A percentile compares a stretch with the other conserved stretches of the same genome.
Evolutionary conservation across 495 filamentous ascomycete genomes (phyloP).

Genomic region (Aspergillus avenaceus): DNA sequence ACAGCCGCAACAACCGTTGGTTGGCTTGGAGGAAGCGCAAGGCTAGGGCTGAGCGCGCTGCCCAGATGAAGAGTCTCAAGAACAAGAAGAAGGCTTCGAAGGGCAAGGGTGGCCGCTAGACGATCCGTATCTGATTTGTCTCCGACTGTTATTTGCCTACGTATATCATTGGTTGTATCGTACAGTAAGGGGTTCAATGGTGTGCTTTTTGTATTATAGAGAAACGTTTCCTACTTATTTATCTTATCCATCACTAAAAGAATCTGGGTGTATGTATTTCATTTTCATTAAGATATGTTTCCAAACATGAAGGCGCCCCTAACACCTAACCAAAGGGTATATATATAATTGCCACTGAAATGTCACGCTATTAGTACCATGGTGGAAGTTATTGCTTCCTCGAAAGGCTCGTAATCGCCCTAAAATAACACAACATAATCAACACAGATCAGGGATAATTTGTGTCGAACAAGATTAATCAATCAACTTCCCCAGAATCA

Average conservation of each 20-base stretch:
- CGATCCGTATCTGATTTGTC: conserved; percentile 13
- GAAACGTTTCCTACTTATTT: conserved; percentile 13
- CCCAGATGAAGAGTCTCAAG: conserved; percentile 56
- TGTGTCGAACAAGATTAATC: conserved; percentile 46
- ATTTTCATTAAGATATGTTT: background rate
- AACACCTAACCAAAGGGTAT: too few relatives aligned
- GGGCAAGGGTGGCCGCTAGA: conserved; percentile 31
- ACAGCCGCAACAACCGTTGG: conserved; percentile 55
- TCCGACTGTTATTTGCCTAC: conserved; percentile 5
- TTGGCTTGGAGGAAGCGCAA: conserved; percentile 59
- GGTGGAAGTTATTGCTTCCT: too few relatives aligned
- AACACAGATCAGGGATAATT: background rate
- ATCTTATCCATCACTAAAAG: too few relatives aligned
- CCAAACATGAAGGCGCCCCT: too few relatives aligned
- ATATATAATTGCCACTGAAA: background rate
- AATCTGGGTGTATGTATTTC: too few relatives aligned
- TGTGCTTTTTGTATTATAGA: conserved; percentile 40
- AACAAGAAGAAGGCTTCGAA: conserved; percentile 46
- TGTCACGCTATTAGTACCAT: background rate
- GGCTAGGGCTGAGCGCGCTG: conserved; percentile 47
- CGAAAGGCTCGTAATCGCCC: too few relatives aligned
- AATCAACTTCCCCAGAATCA: conserved; percentile 78
- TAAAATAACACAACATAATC: background rate
- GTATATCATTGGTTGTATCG: conserved; percentile 24
- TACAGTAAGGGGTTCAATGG: conserved; percentile 29